A percentile compares a stretch with the other conserved stretches of the same genome.
phyloP scores from a whole-genome alignment of 176 grass and related monocot genomes.

The Aegilops longissima region DNA sequence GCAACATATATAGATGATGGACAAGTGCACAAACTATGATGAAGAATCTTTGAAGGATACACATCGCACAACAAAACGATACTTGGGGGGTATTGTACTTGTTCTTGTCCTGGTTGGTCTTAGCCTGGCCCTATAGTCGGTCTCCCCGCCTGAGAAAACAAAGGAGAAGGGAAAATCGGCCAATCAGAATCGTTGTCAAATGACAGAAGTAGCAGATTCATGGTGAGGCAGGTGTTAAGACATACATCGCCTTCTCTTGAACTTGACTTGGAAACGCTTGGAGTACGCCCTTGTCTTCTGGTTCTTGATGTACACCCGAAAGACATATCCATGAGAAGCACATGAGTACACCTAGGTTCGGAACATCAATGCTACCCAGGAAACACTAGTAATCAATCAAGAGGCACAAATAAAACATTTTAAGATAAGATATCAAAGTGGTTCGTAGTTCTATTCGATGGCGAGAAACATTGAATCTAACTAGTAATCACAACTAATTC shows the following conservation, averaged over 20 bases:
- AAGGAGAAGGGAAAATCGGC: neutral
- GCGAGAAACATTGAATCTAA: too few relatives aligned
- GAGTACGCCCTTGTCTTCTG: conserved; percentile 62
- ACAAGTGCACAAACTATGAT: neutral
- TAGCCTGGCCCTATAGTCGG: conserved; percentile 67
- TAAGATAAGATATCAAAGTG: too few relatives aligned
- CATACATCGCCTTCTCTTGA: conserved; percentile 63
- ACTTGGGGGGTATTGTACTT: conserved; percentile 70
- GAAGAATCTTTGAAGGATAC: conserved; percentile 19
- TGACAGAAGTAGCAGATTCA: neutral
- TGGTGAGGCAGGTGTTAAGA: neutral
- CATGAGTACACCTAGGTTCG: too few relatives aligned
- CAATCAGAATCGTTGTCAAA: neutral
- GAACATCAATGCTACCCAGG: too few relatives aligned
- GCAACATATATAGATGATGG: neutral
- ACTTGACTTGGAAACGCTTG: conserved; percentile 80
- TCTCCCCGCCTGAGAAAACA: conserved; percentile 54
- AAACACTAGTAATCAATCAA: too few relatives aligned
- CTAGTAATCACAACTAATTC: too few relatives aligned
- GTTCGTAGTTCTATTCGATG: too few relatives aligned
- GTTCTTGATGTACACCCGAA: conserved; percentile 50
- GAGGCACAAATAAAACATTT: too few relatives aligned
- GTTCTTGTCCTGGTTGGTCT: conserved; percentile 76
- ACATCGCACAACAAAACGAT: conserved; percentile 63
- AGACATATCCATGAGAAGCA: too few relatives aligned